These are phyloP conservation scores for Vanrija sp. DNA, from an alignment of 1,284 basidiomycete genomes.

Conservation along the genomic window DNA sequence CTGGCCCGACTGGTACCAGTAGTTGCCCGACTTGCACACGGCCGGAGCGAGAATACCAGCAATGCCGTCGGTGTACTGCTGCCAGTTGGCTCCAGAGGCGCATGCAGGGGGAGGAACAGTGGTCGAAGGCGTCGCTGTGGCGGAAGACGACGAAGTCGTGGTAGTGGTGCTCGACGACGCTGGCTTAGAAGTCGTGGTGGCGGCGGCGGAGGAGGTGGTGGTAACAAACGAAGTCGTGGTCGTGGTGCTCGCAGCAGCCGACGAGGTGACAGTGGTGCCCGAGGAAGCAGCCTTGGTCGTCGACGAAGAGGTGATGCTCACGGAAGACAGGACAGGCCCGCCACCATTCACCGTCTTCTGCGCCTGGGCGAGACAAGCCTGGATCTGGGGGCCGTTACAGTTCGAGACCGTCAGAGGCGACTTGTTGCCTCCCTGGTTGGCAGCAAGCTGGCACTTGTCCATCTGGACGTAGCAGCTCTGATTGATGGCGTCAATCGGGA, in stretches of 20 bases:
- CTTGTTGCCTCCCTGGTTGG: slow-evolving; percentile 23
- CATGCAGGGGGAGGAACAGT: no score
- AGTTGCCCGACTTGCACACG: neutral
- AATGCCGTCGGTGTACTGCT: neutral
- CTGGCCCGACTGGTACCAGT: slow-evolving; percentile 8
- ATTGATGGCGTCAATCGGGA: slow-evolving; percentile 22
- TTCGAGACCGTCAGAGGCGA: slow-evolving; percentile 19
- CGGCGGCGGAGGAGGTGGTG: no score
- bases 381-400: slow-evolving; percentile 15
- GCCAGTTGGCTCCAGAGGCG: neutral
- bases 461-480: slow-evolving; percentile 30
- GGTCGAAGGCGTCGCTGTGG: no score
- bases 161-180: no score
- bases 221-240: no score
- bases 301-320: no score
- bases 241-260: no score
- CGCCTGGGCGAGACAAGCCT: slow-evolving; percentile 1
- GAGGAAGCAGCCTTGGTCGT: no score
- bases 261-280: no score
- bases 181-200: no score
- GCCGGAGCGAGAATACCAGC: neutral
- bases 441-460: slow-evolving; percentile 23
- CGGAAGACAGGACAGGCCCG: no score
- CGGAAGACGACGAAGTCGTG: no score
- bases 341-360: neutral